These are phyloP conservation scores for Euphrasia confusa DNA, from an alignment of 257 asterid species.

Conservation along the genomic window DNA sequence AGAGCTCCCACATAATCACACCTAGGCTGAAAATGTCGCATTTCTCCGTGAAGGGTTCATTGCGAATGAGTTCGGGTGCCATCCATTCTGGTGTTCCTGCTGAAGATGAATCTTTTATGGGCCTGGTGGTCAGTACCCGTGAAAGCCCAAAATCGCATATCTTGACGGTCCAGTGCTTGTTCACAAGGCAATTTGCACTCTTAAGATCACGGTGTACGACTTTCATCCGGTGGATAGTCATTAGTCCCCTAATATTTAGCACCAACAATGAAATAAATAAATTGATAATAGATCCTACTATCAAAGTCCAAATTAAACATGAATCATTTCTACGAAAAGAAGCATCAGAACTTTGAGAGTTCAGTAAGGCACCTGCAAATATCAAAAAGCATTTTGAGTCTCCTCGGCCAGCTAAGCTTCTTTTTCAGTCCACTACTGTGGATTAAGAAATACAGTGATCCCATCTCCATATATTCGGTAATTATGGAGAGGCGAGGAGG, in stretches of 20 bases:
- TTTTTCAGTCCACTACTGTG: slow-evolving; percentile 78
- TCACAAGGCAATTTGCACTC: slow-evolving; percentile 92
- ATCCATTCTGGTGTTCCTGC: slow-evolving; percentile 98
- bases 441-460: slow-evolving; percentile 79
- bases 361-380: slow-evolving; percentile 66
- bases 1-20: slow-evolving; percentile 85
- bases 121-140: slow-evolving; percentile 45
- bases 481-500: slow-evolving; percentile 87
- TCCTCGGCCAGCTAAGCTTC: slow-evolving; percentile 86
- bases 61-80: slow-evolving; percentile 93
- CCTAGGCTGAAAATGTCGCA: slow-evolving; percentile 89
- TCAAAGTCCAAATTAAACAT: neutral
- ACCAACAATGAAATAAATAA: slow-evolving; percentile 2
- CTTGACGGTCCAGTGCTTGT: slow-evolving; percentile 81
- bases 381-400: slow-evolving; percentile 77
- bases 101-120: slow-evolving; percentile 61
- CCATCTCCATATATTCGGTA: slow-evolving; percentile 94
- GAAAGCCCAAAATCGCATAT: slow-evolving; percentile 94
- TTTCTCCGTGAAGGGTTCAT: slow-evolving; percentile 84
- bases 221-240: slow-evolving; percentile 84
- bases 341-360: slow-evolving; percentile 1
- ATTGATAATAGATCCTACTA: neutral
- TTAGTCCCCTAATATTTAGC: slow-evolving; percentile 56
- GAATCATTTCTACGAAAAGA: slow-evolving; percentile 3
- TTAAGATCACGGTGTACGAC: slow-evolving; percentile 84